Conservation (phyloP, 2,329 filamentous ascomycete species). For the Fusarium lyarnte region DNA sequence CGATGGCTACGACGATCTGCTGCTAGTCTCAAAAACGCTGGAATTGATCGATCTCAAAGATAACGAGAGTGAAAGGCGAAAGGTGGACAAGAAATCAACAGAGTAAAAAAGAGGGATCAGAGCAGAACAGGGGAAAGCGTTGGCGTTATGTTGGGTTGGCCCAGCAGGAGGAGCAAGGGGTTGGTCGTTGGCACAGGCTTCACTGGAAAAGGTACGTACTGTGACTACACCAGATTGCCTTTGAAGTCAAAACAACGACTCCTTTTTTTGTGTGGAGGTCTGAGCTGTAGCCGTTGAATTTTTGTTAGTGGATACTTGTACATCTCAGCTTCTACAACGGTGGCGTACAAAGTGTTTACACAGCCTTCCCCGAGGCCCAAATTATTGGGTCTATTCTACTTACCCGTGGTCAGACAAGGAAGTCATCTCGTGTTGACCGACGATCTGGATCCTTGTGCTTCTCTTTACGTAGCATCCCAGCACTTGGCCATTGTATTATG, state of each 20-base stretch:
- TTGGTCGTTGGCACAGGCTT: slow-evolving; percentile 8
- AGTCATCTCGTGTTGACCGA: slow-evolving; percentile 9
- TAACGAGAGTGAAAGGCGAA: slow-evolving; percentile 21
- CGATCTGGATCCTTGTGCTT: neutral
- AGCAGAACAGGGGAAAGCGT: slow-evolving; percentile 29
- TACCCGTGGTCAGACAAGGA: neutral
- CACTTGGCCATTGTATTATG: neutral
- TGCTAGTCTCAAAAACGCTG: slow-evolving; percentile 8
- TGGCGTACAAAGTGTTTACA: neutral
- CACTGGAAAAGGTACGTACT: slow-evolving; percentile 19
- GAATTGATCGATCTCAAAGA: slow-evolving; percentile 18
- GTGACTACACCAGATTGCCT: slow-evolving; percentile 7
- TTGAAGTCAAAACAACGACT: slow-evolving; percentile 14
- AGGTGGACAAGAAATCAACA: slow-evolving; percentile 23
- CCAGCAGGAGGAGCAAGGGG: slow-evolving; percentile 29
- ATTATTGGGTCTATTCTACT: neutral
- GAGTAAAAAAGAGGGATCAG: slow-evolving; percentile 18
- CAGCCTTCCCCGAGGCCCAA: neutral
- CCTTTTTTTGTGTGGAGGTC: slow-evolving; percentile 19
- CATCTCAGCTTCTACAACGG: neutral
- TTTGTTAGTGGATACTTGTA: neutral
- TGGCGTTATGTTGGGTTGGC: slow-evolving; percentile 36
- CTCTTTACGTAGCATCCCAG: neutral
- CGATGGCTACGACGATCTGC: slow-evolving; percentile 1
- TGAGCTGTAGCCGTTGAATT: slow-evolving; percentile 9